A percentile compares a stretch with the other conserved stretches of the same genome.
Conservation (phyloP, 1,284 basidiomycete genomes). For the Trichosporon sp. region DNA sequence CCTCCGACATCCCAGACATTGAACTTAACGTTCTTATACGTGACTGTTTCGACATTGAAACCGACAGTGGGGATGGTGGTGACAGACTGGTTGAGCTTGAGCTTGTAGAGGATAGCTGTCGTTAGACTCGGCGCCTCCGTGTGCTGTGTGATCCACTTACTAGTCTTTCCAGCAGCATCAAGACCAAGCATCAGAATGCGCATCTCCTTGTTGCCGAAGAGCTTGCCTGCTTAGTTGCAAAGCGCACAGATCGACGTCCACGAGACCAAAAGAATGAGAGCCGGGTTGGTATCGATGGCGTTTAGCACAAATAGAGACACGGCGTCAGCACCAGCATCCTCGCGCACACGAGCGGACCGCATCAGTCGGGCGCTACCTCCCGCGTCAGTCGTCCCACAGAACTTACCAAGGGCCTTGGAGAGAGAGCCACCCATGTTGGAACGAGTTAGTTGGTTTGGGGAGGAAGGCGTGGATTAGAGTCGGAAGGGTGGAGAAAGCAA, state of each 20-base stretch:
- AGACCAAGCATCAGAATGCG: constrained; percentile 76
- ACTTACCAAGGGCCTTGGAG: constrained; percentile 56
- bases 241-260: neutral
- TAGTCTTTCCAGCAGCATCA: constrained; percentile 96
- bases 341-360: neutral
- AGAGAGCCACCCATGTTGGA: constrained; percentile 59
- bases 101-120: constrained; percentile 92
- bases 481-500: neutral
- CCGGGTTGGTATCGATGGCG: neutral
- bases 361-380: neutral
- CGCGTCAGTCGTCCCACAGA: neutral
- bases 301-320: neutral
- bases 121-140: constrained; percentile 71
- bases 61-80: constrained; percentile 91
- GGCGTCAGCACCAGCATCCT: constrained; percentile 22
- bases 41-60: constrained; percentile 99
- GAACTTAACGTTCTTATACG: constrained; percentile 99
- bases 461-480: neutral
- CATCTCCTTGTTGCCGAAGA: constrained; percentile 70
- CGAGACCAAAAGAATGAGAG: neutral
- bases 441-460: neutral
- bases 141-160: constrained; percentile 67
- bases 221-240: constrained; percentile 49
- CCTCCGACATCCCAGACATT: constrained; percentile 99
- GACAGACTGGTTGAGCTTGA: constrained; percentile 98